Evolutionary conservation across 352 stramenopile genomes (phyloP).

Genomic region (Hyaloperonospora brassicae): DNA sequence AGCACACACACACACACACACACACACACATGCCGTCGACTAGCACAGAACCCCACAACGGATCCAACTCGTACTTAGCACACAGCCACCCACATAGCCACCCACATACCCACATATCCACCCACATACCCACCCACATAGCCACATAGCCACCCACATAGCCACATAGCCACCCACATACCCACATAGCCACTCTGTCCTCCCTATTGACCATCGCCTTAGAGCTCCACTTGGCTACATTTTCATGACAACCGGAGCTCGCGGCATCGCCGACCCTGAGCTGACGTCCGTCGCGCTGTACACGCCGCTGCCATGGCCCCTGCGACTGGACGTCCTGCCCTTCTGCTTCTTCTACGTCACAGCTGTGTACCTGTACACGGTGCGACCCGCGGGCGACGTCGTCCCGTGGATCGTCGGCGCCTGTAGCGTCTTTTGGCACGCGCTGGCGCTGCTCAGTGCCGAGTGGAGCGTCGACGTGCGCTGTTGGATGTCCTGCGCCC

Average conservation of each 20-base stretch:
- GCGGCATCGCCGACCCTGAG: conserved; percentile 49
- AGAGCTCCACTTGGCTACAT: not conserved
- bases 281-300: conserved; percentile 50
- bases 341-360: conserved; percentile 65
- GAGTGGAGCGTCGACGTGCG: conserved; percentile 57
- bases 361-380: conserved; percentile 46
- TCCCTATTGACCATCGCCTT: too few species aligned
- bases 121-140: not conserved
- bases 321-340: conserved; percentile 59
- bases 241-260: conserved; percentile 14
- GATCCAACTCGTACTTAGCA: conserved; percentile 17
- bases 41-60: too few species aligned
- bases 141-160: not conserved
- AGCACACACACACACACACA: conserved; percentile 5
- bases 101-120: conserved; percentile 1
- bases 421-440: conserved; percentile 38
- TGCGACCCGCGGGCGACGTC: conserved; percentile 37
- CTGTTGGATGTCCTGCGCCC: conserved; percentile 48
- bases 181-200: too few species aligned
- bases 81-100: not conserved
- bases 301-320: conserved; percentile 42
- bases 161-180: not conserved
- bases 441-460: conserved; percentile 38
- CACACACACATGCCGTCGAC: not conserved
- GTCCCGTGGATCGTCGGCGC: conserved; percentile 40